These are phyloP conservation scores for Mallotus nudiflorus DNA, from an alignment of 345 rosid genomes.

Conservation along the genomic window DNA sequence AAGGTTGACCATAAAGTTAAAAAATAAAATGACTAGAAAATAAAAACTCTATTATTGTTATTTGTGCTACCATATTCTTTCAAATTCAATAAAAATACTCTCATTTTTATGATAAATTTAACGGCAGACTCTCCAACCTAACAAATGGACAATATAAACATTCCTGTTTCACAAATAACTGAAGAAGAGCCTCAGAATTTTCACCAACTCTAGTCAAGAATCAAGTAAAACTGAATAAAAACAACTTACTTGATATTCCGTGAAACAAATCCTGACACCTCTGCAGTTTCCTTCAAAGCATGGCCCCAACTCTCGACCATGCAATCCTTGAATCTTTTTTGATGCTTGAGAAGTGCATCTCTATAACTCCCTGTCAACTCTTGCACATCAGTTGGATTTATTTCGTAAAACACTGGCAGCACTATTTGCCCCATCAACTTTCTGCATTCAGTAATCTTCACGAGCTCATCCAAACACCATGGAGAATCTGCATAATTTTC, in stretches of 20 bases:
- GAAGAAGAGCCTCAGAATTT: too few species aligned
- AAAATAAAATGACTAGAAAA: neutral
- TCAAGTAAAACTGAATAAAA: too few species aligned
- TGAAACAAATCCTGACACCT: neutral
- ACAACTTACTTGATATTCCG: neutral
- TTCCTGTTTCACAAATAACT: too few species aligned
- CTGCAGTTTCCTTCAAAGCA: neutral
- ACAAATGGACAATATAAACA: too few species aligned
- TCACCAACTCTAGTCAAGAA: too few species aligned
- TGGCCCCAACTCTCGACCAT: neutral
- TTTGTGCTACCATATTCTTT: too few species aligned
- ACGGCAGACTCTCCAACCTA: too few species aligned
- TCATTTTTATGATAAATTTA: too few species aligned
- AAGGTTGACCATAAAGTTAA: too few species aligned
- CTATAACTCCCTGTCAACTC: neutral
- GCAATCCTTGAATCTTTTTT: neutral
- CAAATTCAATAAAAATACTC: too few species aligned
- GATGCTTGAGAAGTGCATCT: neutral
- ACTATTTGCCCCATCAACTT: neutral
- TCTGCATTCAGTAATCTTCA: constrained; percentile 1
- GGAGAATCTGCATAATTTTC: constrained; percentile 4
- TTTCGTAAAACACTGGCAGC: neutral
- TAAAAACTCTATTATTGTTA: too few species aligned
- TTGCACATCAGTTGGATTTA: constrained; percentile 2
- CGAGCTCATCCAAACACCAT: constrained; percentile 13